Base-by-base conservation (phyloP, 257 asterid genomes). In the Nicotiana obtusifolia region DNA sequence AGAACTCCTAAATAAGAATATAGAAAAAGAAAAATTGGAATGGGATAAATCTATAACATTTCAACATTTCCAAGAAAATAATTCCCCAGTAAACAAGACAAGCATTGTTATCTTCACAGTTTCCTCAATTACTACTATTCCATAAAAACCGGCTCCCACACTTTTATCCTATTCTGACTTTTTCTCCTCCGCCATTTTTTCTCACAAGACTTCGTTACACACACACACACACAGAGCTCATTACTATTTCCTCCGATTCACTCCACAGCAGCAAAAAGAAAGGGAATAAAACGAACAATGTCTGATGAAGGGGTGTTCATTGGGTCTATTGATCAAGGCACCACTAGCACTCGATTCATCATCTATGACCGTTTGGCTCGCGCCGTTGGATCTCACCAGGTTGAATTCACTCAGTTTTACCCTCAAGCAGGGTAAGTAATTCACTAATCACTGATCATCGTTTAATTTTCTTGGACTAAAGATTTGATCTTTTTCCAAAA, bases 241-340 rank as follows among this genome's bases (percentile, higher is more conserved):
- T 69, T n/a, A 17, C 44, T 59, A 33, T 17, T 62, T 22, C 2
- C 11, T 44, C 26, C 9, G 14, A 17, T 31, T 10, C 37, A 26
- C 7, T 54, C 6, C 3, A 49, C 14, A 81, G 47, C 0, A 56
- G 52, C 19, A 20, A 5, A n/a, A 66, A 24, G 14, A 5, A n/a
- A 79, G 10, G 0, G 4, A 0, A 24, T 10, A 5, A 33, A 31
- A 49, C 11, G 28, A 31, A 83, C 59, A 65, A 89, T 89, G 90
- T 76, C 90, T n/a, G 62, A 28, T 26, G 79, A 80, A 35, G 91
- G 89, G 28, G 94, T 87, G 13, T 96, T 87, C 82, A 86, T 96
- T 60, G 99, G 97, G 0, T 89, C 99, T 1, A 86, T 96, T 14
- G 99, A 96, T 93, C 99, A 96, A 84, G 99, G 99, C 26, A 94